phyloP scores from a whole-genome alignment of 257 asterid genomes.

The Rehmannia glutinosa region DNA sequence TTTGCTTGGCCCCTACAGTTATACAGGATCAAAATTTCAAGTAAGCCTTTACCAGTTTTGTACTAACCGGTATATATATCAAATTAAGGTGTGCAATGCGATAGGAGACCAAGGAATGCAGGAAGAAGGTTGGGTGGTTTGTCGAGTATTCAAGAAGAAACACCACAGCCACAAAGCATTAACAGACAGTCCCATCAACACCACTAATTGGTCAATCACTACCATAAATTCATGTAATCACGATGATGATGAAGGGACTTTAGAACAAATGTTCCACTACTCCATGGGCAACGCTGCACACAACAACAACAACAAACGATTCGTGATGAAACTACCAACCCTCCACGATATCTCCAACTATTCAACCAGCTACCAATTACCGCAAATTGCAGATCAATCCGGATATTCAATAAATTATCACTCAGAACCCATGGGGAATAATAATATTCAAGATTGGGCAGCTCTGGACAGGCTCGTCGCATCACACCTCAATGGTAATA shows the following conservation, averaged over 20 bases:
- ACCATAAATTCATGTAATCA: slow-evolving; percentile 13
- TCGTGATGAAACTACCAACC: slow-evolving; percentile 39
- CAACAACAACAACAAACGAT: slow-evolving; percentile 18
- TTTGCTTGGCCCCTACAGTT: too few relatives aligned
- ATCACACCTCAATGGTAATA: slow-evolving; percentile 28
- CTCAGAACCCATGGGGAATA: background rate
- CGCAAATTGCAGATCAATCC: background rate
- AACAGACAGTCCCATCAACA: background rate
- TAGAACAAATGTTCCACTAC: slow-evolving; percentile 36
- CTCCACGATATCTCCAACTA: too few relatives aligned
- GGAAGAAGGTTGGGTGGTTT: slow-evolving; percentile 66
- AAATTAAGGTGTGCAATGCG: slow-evolving; percentile 20
- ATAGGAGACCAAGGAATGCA: slow-evolving; percentile 20
- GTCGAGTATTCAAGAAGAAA: slow-evolving; percentile 64
- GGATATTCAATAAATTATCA: background rate
- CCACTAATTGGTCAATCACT: background rate
- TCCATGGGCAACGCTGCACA: slow-evolving; percentile 27
- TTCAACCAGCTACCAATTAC: too few relatives aligned
- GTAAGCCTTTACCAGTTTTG: too few relatives aligned
- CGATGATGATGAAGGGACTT: slow-evolving; percentile 25
- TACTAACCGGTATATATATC: too few relatives aligned
- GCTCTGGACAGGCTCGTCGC: slow-evolving; percentile 43
- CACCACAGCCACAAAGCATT: slow-evolving; percentile 19
- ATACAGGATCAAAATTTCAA: too few relatives aligned
- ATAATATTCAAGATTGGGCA: slow-evolving; percentile 36